These are phyloP conservation scores for Pseudogymnoascus sp. DNA, from an alignment of 2,329 filamentous ascomycete genomes.

Conservation along the genomic window DNA sequence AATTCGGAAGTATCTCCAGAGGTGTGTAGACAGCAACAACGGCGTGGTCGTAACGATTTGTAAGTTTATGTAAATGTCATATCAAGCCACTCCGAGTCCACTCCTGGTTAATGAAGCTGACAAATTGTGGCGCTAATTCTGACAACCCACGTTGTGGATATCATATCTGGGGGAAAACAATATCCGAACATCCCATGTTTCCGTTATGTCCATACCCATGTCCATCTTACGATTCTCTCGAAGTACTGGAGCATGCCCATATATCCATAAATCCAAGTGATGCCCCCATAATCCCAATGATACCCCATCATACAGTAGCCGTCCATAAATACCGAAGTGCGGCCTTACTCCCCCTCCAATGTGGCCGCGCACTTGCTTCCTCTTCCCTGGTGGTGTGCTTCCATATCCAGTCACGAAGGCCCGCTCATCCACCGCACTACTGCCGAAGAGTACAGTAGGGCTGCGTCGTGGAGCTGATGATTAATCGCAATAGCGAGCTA, in stretches of 20 bases:
- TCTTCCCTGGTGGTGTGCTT: background rate
- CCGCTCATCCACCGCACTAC: background rate
- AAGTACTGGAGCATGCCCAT: background rate
- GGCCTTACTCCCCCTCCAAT: background rate
- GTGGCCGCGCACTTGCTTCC: background rate
- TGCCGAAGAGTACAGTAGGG: background rate
- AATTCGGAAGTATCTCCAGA: too few relatives aligned
- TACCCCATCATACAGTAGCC: background rate
- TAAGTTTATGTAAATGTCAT: slow-evolving; percentile 5
- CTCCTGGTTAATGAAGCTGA: slow-evolving; percentile 4
- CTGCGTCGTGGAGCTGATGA: slow-evolving; percentile 3
- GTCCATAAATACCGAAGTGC: background rate
- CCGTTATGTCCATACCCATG: background rate
- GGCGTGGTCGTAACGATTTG: background rate
- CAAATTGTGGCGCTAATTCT: slow-evolving; percentile 9
- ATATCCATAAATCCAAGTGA: background rate
- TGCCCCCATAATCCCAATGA: too few relatives aligned
- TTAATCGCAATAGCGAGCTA: background rate
- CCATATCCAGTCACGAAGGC: background rate
- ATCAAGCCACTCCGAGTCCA: background rate
- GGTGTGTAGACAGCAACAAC: background rate
- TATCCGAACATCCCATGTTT: slow-evolving; percentile 4
- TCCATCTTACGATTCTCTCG: background rate
- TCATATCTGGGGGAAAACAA: slow-evolving; percentile 5
- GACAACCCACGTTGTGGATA: slow-evolving; percentile 7